Conservation (phyloP, 2,329 filamentous ascomycete genomes). For the Exophiala alcalophila region DNA sequence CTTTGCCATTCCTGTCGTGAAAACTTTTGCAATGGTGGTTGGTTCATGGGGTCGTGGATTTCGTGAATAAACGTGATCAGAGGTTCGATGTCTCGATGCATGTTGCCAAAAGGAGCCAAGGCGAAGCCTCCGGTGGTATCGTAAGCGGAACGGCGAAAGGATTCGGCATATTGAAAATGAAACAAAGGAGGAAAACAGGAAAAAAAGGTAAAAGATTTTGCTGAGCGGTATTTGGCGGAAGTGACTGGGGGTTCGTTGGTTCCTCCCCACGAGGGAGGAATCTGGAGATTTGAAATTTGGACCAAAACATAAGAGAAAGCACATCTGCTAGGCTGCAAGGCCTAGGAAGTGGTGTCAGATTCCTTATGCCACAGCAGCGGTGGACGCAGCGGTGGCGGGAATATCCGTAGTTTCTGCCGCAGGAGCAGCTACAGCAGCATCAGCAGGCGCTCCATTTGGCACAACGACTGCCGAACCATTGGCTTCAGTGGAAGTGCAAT, state of each 20-base stretch:
- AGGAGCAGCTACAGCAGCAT: constrained; percentile 23
- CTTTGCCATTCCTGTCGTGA: constrained; percentile 17
- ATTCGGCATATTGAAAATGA: constrained; percentile 6
- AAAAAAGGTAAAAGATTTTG: background rate
- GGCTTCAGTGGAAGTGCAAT: constrained; percentile 76
- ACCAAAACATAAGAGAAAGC: constrained; percentile 13
- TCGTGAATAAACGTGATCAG: constrained; percentile 8
- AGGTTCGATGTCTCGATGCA: constrained; percentile 14
- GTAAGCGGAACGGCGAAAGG: constrained; percentile 5
- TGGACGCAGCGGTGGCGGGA: constrained; percentile 17
- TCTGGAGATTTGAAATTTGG: constrained; percentile 3
- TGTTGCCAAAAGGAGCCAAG: constrained; percentile 13
- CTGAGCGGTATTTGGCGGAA: constrained; percentile 5
- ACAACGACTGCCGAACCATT: constrained; percentile 36
- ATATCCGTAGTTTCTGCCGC: constrained; percentile 22
- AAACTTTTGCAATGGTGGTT: constrained; percentile 12
- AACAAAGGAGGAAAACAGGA: constrained; percentile 2
- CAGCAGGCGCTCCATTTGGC: constrained; percentile 24
- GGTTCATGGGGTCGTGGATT: constrained; percentile 18
- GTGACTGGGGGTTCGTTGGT: constrained; percentile 11
- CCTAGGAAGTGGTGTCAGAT: background rate
- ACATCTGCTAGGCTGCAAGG: constrained; percentile 2
- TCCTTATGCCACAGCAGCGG: constrained; percentile 26
- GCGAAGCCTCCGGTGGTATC: constrained; percentile 16
- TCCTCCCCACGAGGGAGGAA: constrained; percentile 4